Evolutionary conservation across 495 filamentous ascomycete genomes (phyloP), one percentile per base, ranked within the genome.

Genomic region (Tuber aestivum): DNA sequence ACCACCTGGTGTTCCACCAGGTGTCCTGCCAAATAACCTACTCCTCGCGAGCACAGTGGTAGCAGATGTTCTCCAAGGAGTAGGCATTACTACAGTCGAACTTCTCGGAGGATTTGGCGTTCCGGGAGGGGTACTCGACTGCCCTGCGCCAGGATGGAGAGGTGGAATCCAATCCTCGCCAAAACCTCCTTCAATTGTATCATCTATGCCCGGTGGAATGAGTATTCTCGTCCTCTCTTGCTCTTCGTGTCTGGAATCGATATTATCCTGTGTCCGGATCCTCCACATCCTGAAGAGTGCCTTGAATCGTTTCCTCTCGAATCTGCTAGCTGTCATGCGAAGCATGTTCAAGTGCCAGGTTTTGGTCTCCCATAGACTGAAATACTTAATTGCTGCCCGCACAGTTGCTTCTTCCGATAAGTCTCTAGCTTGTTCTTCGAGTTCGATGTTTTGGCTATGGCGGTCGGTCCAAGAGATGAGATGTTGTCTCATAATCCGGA

Each of bases 251-350:
- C 76, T 77, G 3, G 72, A 72, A 23, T 79, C 70, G 32, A 65
- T 65, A 20, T 35, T 35, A 35, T 65, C 56, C 35, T 32, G 56
- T 65, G 56, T 20, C 56, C 56, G 56, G 27, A 65, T 35, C 69
- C 68, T 75, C 80, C 80, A 82, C n/a, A 42, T 56, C 56, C 78
- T 75, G 37, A 82, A 74, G 10, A 82, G 18, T 16, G 70, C 65
- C 74, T 72, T 75, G 27, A 71, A 75, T 23, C 76, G 76, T 35
- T 72, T 78, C 35, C 69, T 75, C 23, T 79, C 48, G 37, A 79
- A 76, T 40, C 69, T 76, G 3, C 50, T 37, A 6, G 71, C 76
- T 2, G 50, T 80, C 68, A 76, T 71, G 37, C 41, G 71, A 21
- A 78, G 74, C 32, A 75, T 70, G 27, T 77, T 73, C 12, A 82